Conservation (phyloP, 495 filamentous ascomycete species). For the Neurospora tetrasperma region DNA sequence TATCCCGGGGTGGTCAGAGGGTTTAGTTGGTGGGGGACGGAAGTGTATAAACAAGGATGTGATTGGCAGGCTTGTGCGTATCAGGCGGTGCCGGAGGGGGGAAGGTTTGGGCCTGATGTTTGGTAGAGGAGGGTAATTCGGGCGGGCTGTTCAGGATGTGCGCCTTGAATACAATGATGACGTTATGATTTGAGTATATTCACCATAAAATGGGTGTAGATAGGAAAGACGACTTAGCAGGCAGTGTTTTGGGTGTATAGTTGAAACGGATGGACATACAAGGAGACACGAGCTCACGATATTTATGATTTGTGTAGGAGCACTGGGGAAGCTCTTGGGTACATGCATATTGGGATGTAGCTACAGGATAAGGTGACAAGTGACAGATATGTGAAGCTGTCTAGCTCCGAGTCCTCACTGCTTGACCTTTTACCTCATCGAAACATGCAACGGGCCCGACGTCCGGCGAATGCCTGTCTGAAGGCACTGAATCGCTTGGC, state of each 20-base stretch:
- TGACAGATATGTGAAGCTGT: neutral
- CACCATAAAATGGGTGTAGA: neutral
- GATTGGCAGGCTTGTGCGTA: conserved; percentile 58
- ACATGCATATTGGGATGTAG: neutral
- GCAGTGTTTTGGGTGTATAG: neutral
- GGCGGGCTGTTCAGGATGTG: neutral
- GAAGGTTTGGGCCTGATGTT: conserved; percentile 46
- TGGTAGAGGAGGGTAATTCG: conserved; percentile 29
- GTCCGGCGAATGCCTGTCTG: neutral
- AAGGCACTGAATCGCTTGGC: neutral
- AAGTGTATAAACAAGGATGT: conserved; percentile 55
- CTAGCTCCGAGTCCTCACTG: neutral
- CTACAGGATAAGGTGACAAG: neutral
- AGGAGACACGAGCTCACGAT: neutral
- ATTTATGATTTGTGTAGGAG: neutral
- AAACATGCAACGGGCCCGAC: neutral
- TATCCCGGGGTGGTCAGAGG: conserved; percentile 57
- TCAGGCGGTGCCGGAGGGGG: conserved; percentile 38
- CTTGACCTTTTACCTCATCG: neutral
- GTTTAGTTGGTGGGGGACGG: conserved; percentile 69
- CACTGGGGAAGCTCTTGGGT: neutral
- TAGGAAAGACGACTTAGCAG: neutral
- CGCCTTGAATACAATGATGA: neutral
- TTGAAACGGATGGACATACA: neutral
- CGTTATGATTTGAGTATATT: neutral